phyloP scores from a whole-genome alignment of 78 protist species.

The Dictyostelium capitatum region DNA sequence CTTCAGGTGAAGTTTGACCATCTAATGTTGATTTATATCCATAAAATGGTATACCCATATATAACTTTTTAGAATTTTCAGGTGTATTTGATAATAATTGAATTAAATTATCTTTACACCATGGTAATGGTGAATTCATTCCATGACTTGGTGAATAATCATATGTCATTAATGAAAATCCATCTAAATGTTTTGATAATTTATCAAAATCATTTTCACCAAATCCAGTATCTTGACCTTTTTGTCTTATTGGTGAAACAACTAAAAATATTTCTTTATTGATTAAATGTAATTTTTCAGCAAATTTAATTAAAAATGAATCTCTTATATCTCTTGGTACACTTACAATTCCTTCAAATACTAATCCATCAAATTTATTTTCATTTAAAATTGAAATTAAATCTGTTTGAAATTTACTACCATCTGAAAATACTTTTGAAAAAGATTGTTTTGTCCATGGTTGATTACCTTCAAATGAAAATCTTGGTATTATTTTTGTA shows the following conservation, averaged over 20 bases:
- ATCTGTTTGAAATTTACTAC: not conserved
- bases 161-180: conserved; percentile 68
- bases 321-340: conserved; percentile 7
- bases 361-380: conserved; percentile 57
- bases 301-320: not conserved
- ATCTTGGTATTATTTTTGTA: conserved; percentile 51
- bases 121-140: conserved; percentile 4
- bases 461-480: conserved; percentile 30
- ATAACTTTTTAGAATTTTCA: conserved; percentile 1
- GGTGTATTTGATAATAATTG: not conserved
- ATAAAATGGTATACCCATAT: conserved; percentile 62
- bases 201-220: not conserved
- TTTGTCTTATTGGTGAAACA: conserved; percentile 35
- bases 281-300: not conserved
- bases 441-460: not conserved
- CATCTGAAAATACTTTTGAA: too few relatives aligned
- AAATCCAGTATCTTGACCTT: not conserved
- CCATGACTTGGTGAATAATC: conserved; percentile 45
- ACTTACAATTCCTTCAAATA: conserved; percentile 40
- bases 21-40: conserved; percentile 25
- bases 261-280: conserved; percentile 49
- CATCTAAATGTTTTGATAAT: conserved; percentile 29
- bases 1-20: not conserved
- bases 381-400: not conserved
- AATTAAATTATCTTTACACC: conserved; percentile 21